Evolutionary conservation across 306 rosid species (phyloP), one percentile per base, ranked within the genome.

Genomic region (Fagus sylvatica): DNA sequence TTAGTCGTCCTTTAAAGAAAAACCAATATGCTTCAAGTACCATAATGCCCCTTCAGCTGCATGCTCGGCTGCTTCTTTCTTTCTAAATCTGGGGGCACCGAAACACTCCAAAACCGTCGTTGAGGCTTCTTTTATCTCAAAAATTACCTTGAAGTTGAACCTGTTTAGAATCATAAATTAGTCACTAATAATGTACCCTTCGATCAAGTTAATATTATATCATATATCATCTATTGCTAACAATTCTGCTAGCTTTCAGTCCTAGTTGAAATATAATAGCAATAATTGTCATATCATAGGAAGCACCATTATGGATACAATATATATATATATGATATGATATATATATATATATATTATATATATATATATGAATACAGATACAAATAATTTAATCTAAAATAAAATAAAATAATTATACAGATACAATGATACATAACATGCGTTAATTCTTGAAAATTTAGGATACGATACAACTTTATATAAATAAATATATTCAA

Each of bases 31-130:
- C 80, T 85, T 84, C 57, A 92, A 76, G 79, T 80, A 88, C 90
- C 91, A 90, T 71, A 91, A 71, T 1, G 88, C 94, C 54, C 89
- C 94, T 82, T 90, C 91, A 33, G 91, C 94, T 11, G 92, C 90
- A 0, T 88, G 79, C 53, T 89, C 89, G 74, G 90, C 87, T 69
- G 94, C 94, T 34, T 32, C 67, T 78, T 89, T 89, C 91, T 90
- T 90, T 54, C 69, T 87, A 6, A n/a, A 43, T 51, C 73, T 72
- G 75, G 90, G 91, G 51, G 87, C 86, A 64, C 97, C 82, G 69
- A 80, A 87, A 82, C 89, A 86, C 87, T 88, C 93, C 77, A 90
- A 32, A 48, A 66, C 79, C 55, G 71, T 72, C 6, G 37, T 43
- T 13, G 77, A 74, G 74, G 61, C 76, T 22, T 71, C 85, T 32